These are phyloP conservation scores for Aphanomyces euteiches DNA, from an alignment of 352 stramenopile genomes.

Conservation along the genomic window DNA sequence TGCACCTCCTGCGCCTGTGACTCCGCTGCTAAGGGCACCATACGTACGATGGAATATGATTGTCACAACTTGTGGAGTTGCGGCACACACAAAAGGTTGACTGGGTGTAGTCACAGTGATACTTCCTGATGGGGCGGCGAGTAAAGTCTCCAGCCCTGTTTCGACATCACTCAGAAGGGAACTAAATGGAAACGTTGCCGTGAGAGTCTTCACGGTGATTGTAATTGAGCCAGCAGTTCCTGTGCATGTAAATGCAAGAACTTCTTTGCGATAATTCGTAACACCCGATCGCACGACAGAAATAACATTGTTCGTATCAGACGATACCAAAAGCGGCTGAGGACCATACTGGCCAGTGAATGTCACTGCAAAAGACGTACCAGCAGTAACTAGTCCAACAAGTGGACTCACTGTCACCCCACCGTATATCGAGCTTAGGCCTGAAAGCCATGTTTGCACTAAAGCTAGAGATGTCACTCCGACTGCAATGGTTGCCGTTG, in stretches of 20 bases:
- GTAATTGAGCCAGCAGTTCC: slow-evolving; percentile 3
- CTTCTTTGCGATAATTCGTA: slow-evolving; percentile 39
- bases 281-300: slow-evolving; percentile 38
- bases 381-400: slow-evolving; percentile 32
- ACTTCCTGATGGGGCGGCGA: slow-evolving; percentile 50
- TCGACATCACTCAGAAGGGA: slow-evolving; percentile 33
- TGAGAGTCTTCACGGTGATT: slow-evolving; percentile 15
- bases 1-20: slow-evolving; percentile 31
- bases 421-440: slow-evolving; percentile 41
- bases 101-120: slow-evolving; percentile 50
- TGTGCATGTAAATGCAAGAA: slow-evolving; percentile 21
- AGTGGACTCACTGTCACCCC: slow-evolving; percentile 43
- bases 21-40: slow-evolving; percentile 42
- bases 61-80: slow-evolving; percentile 38
- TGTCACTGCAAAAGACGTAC: slow-evolving; percentile 45
- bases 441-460: slow-evolving; percentile 41
- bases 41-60: slow-evolving; percentile 67
- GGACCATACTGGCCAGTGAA: slow-evolving; percentile 53
- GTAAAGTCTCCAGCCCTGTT: slow-evolving; percentile 45
- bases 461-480: slow-evolving; percentile 37
- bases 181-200: slow-evolving; percentile 20
- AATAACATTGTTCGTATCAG: slow-evolving; percentile 24
- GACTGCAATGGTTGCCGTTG: slow-evolving; percentile 37
- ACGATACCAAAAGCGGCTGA: slow-evolving; percentile 40
- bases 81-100: slow-evolving; percentile 46